Percentiles rank a stretch among this genome's conserved stretches.
Conservation (phyloP, 2,329 filamentous ascomycete genomes). For the Sarocladiaceae sp. region DNA sequence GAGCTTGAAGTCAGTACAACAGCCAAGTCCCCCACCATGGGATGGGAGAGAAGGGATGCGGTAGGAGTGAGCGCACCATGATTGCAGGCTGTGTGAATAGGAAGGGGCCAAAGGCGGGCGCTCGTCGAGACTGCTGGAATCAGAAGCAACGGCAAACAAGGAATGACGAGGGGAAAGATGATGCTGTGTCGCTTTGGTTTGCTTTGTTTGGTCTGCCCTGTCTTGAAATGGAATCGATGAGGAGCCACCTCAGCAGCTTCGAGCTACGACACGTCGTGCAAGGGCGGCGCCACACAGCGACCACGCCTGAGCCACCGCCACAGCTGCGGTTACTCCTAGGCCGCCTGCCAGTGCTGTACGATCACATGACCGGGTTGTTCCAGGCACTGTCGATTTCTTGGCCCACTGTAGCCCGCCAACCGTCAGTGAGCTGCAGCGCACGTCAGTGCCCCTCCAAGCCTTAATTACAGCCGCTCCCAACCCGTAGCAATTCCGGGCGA, state of each 20-base stretch:
- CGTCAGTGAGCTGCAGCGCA: no score
- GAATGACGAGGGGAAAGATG: neutral
- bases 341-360: no score
- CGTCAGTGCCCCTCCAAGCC: no score
- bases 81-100: neutral
- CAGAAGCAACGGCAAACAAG: no score
- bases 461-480: no score
- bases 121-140: neutral
- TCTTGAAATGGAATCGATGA: neutral
- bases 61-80: conserved; percentile 8
- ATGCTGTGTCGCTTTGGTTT: neutral
- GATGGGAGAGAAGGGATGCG: conserved; percentile 2
- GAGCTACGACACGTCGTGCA: neutral
- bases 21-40: conserved; percentile 6
- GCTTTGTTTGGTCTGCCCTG: conserved; percentile 1
- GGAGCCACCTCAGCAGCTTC: conserved; percentile 8
- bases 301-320: no score
- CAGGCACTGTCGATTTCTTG: no score
- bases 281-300: no score
- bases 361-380: no score
- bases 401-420: no score
- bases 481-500: no score
- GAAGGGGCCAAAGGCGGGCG: neutral
- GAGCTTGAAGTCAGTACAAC: conserved; percentile 19
- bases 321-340: no score